Evolutionary conservation across 2,329 filamentous ascomycete genomes (phyloP).

Genomic region (Torrubiella hemipterigena): DNA sequence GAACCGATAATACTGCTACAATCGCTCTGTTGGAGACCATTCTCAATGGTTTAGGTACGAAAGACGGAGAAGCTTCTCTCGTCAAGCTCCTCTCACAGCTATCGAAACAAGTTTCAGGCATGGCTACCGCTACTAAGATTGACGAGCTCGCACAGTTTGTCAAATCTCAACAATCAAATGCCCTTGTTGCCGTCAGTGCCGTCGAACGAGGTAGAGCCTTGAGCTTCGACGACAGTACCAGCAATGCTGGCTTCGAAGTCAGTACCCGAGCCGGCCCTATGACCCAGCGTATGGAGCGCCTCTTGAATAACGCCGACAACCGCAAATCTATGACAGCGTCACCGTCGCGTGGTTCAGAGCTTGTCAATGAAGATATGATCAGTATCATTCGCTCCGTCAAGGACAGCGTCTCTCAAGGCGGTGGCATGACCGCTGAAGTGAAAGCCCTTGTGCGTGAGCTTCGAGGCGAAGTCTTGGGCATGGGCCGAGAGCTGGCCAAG

Average conservation of each 20-base stretch:
- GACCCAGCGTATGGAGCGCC: slow-evolving; percentile 28
- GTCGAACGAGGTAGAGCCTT: slow-evolving; percentile 13
- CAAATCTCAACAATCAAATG: slow-evolving; percentile 35
- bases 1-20: slow-evolving; percentile 43
- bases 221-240: slow-evolving; percentile 29
- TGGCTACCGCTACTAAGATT: slow-evolving; percentile 48
- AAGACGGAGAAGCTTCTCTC: slow-evolving; percentile 79
- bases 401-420: slow-evolving; percentile 78
- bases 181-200: slow-evolving; percentile 20
- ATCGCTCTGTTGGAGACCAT: slow-evolving; percentile 85
- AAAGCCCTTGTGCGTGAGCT: slow-evolving; percentile 84
- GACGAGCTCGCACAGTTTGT: slow-evolving; percentile 59
- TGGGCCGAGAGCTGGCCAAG: slow-evolving; percentile 83
- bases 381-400: slow-evolving; percentile 79
- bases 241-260: slow-evolving; percentile 19
- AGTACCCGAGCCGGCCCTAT: slow-evolving; percentile 19
- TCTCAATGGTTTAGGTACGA: slow-evolving; percentile 89
- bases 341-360: slow-evolving; percentile 30
- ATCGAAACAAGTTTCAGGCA: slow-evolving; percentile 56
- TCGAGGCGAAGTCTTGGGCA: slow-evolving; percentile 82
- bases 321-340: slow-evolving; percentile 34
- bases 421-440: slow-evolving; percentile 81
- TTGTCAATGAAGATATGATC: slow-evolving; percentile 67
- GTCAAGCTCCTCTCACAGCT: slow-evolving; percentile 58
- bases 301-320: slow-evolving; percentile 29